Evolutionary conservation across 2,329 filamentous ascomycete genomes (phyloP).

Genomic region (Helotiales sp.): DNA sequence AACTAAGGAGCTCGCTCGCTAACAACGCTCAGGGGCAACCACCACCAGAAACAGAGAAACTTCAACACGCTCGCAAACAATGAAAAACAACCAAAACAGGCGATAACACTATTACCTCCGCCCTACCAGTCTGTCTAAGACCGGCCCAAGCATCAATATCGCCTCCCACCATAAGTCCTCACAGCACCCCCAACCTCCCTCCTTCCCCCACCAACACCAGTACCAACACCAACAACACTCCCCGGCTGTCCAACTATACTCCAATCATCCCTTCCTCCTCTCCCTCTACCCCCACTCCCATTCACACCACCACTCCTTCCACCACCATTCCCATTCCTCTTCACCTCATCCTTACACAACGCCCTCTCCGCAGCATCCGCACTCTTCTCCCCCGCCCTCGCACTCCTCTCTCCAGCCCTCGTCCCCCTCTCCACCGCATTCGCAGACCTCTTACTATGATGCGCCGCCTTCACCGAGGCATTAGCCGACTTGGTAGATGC

Average conservation of each 20-base stretch:
- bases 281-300: not conserved
- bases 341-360: not conserved
- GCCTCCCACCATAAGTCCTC: no score
- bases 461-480: no score
- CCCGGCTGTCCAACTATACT: no score
- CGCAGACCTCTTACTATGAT: not conserved
- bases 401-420: not conserved
- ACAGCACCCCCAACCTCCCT: not conserved
- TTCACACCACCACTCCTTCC: not conserved
- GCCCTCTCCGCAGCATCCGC: not conserved
- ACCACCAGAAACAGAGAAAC: no score
- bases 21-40: no score
- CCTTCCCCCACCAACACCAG: slow-evolving; percentile 2
- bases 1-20: no score
- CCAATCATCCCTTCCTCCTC: not conserved
- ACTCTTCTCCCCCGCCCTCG: not conserved
- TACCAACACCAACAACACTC: not conserved
- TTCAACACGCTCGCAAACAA: no score
- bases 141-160: no score
- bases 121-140: no score
- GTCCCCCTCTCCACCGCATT: not conserved
- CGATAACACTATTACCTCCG: no score
- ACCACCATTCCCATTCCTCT: not conserved
- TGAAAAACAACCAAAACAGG: no score
- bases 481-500: not conserved